Evolutionary conservation across 2,329 filamentous ascomycete species (phyloP).

Genomic region (Torrubiellomyces zombiae): DNA sequence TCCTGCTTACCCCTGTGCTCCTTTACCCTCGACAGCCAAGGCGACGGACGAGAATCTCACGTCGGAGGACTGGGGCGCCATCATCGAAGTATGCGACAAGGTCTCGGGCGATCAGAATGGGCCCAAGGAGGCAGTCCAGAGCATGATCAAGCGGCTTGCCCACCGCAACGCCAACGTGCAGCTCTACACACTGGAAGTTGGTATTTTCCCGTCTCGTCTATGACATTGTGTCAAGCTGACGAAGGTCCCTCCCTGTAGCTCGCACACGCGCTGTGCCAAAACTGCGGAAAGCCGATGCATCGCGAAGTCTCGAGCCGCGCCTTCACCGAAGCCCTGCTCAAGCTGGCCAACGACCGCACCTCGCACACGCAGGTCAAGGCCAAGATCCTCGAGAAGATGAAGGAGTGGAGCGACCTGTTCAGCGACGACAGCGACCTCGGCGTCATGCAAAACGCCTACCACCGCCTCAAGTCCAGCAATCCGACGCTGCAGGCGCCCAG

Average conservation of each 20-base stretch:
- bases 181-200: slow-evolving; percentile 77
- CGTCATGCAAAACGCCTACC: slow-evolving; percentile 93
- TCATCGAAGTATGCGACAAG: slow-evolving; percentile 47
- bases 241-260: slow-evolving; percentile 32
- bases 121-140: slow-evolving; percentile 71
- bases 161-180: slow-evolving; percentile 94
- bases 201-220: slow-evolving; percentile 6
- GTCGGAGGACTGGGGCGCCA: slow-evolving; percentile 53
- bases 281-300: slow-evolving; percentile 75
- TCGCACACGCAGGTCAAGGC: slow-evolving; percentile 93
- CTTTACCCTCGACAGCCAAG: slow-evolving; percentile 30
- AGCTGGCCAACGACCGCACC: slow-evolving; percentile 84
- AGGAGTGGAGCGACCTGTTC: slow-evolving; percentile 94
- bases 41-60: slow-evolving; percentile 98
- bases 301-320: slow-evolving; percentile 79
- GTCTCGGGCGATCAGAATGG: slow-evolving; percentile 36
- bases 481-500: slow-evolving; percentile 82
- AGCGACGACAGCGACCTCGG: slow-evolving; percentile 75
- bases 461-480: slow-evolving; percentile 68
- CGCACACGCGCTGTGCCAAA: slow-evolving; percentile 80
- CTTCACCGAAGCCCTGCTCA: slow-evolving; percentile 84
- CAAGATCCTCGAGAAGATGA: slow-evolving; percentile 94
- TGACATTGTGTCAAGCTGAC: not conserved
- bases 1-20: too few relatives aligned
- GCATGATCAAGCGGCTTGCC: slow-evolving; percentile 80